These are phyloP conservation scores for Tulasnella sp. DNA, from an alignment of 768 basidiomycete species.

Conservation along the genomic window DNA sequence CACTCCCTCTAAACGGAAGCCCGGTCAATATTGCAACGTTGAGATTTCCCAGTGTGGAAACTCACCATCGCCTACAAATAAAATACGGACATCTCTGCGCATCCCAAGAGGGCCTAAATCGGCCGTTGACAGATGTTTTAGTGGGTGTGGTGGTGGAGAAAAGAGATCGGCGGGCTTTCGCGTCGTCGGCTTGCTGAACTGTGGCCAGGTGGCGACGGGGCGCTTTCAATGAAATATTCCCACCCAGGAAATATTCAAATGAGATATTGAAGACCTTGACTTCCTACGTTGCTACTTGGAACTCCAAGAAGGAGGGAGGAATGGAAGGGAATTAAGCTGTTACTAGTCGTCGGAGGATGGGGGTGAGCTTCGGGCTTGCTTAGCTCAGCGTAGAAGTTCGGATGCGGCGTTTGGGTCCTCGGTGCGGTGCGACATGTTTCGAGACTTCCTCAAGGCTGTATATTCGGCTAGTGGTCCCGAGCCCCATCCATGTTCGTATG, in stretches of 20 bases:
- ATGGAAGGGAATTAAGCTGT: background rate
- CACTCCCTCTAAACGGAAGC: slow-evolving; percentile 64
- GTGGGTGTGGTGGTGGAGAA: background rate
- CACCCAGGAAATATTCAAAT: too few relatives aligned
- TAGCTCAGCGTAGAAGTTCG: background rate
- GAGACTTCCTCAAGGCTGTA: too few relatives aligned
- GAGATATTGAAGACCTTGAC: background rate
- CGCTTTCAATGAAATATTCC: background rate
- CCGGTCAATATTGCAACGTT: background rate
- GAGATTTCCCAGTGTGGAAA: slow-evolving; percentile 19
- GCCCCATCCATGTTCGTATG: too few relatives aligned
- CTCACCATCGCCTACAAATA: slow-evolving; percentile 89
- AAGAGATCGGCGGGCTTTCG: background rate
- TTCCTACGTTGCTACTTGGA: background rate
- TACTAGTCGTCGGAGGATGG: background rate
- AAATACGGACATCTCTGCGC: slow-evolving; percentile 89
- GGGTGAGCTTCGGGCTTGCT: background rate
- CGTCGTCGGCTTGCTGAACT: background rate
- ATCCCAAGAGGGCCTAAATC: slow-evolving; percentile 33
- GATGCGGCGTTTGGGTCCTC: too few relatives aligned
- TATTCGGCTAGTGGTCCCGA: too few relatives aligned
- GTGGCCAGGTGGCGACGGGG: background rate
- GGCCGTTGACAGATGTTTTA: background rate
- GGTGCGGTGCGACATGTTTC: too few relatives aligned
- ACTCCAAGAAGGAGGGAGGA: background rate